Base-by-base conservation (phyloP, 108 stramenopile species). In the Cyclotella kingstonii region DNA sequence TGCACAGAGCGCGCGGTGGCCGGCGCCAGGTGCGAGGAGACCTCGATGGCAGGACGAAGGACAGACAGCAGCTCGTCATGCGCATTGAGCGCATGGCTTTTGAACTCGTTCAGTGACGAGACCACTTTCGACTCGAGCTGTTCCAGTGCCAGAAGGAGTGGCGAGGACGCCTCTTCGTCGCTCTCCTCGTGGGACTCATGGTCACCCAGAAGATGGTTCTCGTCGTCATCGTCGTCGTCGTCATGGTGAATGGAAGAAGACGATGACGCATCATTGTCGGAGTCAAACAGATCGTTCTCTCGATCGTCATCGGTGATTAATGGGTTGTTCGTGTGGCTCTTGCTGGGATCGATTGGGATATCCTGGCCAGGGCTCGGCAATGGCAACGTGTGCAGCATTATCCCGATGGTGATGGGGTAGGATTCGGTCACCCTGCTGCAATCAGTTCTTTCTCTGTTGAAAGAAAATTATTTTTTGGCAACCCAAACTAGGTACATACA, bases 21-120 rank as follows among this genome's bases (percentile, higher is more conserved):
- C 1, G 91, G 91, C 23, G 81, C 88, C 27, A 86, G 80, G 61
- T 93, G 91, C 5, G 88, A 81, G 6, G 91, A 81, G 22, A 86
- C 77, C 58, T 93, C 91, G 39, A 93, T 61, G 0, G 89, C 85
- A 14, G 88, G 88, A 27, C 83, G 82, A 22, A 93, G 45, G 7
- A 93, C 15, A n/a, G 54, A 54, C 3, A 74, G 74, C 29, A 93
- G 54, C 60, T 93, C 88, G 40, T 85, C 84, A 62, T 86, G 86
- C 15, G 61, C 68, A 3, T 40, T 59, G 30, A 86, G 85, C n/a
- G 78, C 33, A 70, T 91, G 85, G 17, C 77, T 45, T 60, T 83
- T 86, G 66, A 91, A 79, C 44, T 91, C 85, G 55, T 91, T 84
- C 23, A 91, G 40, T 0, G 85, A 70, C 12, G 82, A 19, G 1